These are phyloP conservation scores for Chlamydomonas sphaeroides DNA, from an alignment of 139 green algal species.

Conservation along the genomic window DNA sequence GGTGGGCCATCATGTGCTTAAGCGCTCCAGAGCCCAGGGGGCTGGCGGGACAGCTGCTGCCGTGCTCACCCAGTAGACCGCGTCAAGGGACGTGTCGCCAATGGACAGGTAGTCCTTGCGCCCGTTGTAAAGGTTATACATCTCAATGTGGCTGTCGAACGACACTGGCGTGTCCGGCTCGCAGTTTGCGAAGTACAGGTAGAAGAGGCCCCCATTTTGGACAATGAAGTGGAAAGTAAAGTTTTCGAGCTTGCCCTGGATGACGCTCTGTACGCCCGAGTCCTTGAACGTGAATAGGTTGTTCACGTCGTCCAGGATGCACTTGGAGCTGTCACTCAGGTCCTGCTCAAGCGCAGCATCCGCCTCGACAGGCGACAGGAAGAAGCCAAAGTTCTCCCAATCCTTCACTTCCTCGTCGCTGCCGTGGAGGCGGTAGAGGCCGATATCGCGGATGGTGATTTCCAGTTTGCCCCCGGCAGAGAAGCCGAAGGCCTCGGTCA, in stretches of 20 bases:
- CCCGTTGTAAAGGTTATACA: constrained; percentile 82
- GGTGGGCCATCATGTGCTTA: too few species aligned
- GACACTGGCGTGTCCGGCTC: constrained; percentile 73
- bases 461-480: constrained; percentile 59
- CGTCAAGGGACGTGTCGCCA: constrained; percentile 87
- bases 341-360: constrained; percentile 50
- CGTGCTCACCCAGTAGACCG: constrained; percentile 85
- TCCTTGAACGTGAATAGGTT: constrained; percentile 63
- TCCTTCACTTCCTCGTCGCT: not conserved
- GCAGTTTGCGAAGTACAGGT: constrained; percentile 94
- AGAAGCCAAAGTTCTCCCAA: constrained; percentile 64
- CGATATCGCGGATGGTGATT: constrained; percentile 61
- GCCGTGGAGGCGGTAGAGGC: constrained; percentile 46
- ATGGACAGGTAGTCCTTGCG: constrained; percentile 89
- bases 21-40: not conserved
- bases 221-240: constrained; percentile 55
- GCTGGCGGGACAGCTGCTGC: not conserved
- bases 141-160: constrained; percentile 66
- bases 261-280: constrained; percentile 39
- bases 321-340: constrained; percentile 36
- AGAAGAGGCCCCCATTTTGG: constrained; percentile 52
- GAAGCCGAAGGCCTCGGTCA: constrained; percentile 80
- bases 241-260: not conserved
- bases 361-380: constrained; percentile 55
- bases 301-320: constrained; percentile 52